Evolutionary conservation across 75 land plant species (phyloP).

Genomic region (Picea sitchensis): DNA sequence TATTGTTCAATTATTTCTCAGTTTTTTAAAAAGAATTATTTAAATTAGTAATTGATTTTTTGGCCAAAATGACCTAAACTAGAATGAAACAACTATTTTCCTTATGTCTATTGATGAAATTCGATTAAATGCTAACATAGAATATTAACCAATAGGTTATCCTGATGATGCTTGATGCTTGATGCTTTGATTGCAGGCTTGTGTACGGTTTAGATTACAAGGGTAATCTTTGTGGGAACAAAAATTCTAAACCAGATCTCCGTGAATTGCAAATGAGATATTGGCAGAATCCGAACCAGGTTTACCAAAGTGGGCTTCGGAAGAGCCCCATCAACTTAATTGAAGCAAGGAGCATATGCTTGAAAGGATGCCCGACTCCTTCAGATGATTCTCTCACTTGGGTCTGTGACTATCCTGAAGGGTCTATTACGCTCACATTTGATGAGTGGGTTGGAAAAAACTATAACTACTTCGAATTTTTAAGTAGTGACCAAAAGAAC

Average conservation of each 20-base stretch:
- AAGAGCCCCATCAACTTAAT: slow-evolving; percentile 41
- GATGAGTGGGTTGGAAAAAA: slow-evolving; percentile 71
- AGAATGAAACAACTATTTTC: too few relatives aligned
- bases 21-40: too few relatives aligned
- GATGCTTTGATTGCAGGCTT: slow-evolving; percentile 37
- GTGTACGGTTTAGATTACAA: slow-evolving; percentile 82
- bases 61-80: too few relatives aligned
- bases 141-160: too few relatives aligned
- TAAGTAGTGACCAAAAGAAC: slow-evolving; percentile 60
- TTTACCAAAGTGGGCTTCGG: slow-evolving; percentile 65
- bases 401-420: slow-evolving; percentile 93
- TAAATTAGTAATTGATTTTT: too few relatives aligned
- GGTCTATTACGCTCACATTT: slow-evolving; percentile 47
- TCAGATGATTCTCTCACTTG: slow-evolving; percentile 61
- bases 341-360: slow-evolving; percentile 71
- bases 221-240: slow-evolving; percentile 77
- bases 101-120: too few relatives aligned
- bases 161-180: too few relatives aligned
- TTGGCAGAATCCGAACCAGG: slow-evolving; percentile 88
- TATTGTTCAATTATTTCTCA: too few relatives aligned
- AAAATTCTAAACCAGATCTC: slow-evolving; percentile 54
- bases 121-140: too few relatives aligned
- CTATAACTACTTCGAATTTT: slow-evolving; percentile 69
- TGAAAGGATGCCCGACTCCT: slow-evolving; percentile 70
- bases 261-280: slow-evolving; percentile 61